phyloP scores from a whole-genome alignment of 805 yeast species.

The Wickerhamiella nectarea region DNA sequence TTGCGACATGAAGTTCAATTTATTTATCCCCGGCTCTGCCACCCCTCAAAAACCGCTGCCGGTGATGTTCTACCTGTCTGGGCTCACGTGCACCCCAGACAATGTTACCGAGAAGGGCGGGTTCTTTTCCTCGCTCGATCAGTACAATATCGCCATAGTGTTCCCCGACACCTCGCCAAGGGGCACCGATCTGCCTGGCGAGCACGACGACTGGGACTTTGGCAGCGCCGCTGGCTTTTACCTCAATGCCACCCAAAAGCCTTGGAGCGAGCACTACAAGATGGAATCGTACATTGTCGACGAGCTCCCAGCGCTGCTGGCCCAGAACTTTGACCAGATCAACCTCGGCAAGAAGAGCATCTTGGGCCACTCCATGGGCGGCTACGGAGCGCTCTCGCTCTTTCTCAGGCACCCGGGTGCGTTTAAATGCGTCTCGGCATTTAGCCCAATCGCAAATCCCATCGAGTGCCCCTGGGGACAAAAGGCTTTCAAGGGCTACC shows the following conservation, averaged over 20 bases:
- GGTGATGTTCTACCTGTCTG: conserved; percentile 66
- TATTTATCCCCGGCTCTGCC: conserved; percentile 53
- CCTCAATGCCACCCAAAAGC: conserved; percentile 64
- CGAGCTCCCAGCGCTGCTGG: conserved; percentile 50
- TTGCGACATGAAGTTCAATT: conserved; percentile 71
- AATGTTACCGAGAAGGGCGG: conserved; percentile 84
- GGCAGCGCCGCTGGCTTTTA: conserved; percentile 96
- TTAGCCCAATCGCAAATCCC: conserved; percentile 84
- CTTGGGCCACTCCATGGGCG: conserved; percentile 99
- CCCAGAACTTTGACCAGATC: conserved; percentile 31
- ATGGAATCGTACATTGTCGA: conserved; percentile 75
- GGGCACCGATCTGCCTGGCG: conserved; percentile 65
- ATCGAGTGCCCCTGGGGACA: conserved; percentile 71
- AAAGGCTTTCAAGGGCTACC: conserved; percentile 67
- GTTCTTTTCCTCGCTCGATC: conserved; percentile 59
- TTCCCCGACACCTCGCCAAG: conserved; percentile 97
- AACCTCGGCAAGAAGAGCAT: conserved; percentile 51
- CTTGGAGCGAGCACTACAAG: conserved; percentile 58
- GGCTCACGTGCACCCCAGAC: conserved; percentile 85
- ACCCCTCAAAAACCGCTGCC: conserved; percentile 36
- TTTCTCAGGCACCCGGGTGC: conserved; percentile 53
- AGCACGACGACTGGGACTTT: conserved; percentile 73
- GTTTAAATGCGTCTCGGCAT: conserved; percentile 74
- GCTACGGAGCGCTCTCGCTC: conserved; percentile 77
- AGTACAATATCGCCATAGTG: conserved; percentile 73